Base-by-base conservation (phyloP, 352 stramenopile species). In the Phytophthora sp. region DNA sequence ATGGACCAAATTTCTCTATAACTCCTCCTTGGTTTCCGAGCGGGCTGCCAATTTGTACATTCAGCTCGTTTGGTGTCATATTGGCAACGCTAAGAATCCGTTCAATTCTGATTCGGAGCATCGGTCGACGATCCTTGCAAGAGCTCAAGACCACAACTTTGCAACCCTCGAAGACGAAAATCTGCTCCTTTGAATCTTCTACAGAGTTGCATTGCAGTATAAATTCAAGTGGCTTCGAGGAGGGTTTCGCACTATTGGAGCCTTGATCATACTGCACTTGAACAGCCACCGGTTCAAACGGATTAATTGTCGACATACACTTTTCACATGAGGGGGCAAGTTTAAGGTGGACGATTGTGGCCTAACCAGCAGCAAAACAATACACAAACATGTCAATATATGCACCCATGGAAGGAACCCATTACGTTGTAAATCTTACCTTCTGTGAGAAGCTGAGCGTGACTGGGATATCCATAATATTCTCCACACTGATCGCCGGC, bases 401-500 rank as follows among this genome's bases (percentile, higher is more conserved):
- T 44, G 9, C 7, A 27, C 18, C 42, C 16, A 52, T 20, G 21
- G 16, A 42, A 41, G 11, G 12, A 38, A 7, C 29, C 53, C 44
- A 50, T 1, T 12, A 47, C 3, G 23, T 3, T 29, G n/a, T 33
- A 15, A 54, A 20, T 6, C 26, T 46, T 75, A 86, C 79, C 65
- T 79, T 77, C 35, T 86, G 79, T 29, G 50, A 56, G 8, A 88
- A 79, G 13, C 7, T 51, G 21, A 88, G 56, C 9, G 7, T n/a
- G 45, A 84, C 26, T 5, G 46, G 38, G 20, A 71, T 46, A 47
- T 82, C 68, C 35, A 64, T 74, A 0, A 11, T 71, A 66, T 89
- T 87, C 20, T 79, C 60, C 18, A 84, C 53, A 20, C 44, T 64
- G 8, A 89, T 55, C 27, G 74, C 78, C 38, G 80, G 77, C 59